Base-by-base conservation (phyloP, 441 rosid genomes). In the Daphne laureola region DNA sequence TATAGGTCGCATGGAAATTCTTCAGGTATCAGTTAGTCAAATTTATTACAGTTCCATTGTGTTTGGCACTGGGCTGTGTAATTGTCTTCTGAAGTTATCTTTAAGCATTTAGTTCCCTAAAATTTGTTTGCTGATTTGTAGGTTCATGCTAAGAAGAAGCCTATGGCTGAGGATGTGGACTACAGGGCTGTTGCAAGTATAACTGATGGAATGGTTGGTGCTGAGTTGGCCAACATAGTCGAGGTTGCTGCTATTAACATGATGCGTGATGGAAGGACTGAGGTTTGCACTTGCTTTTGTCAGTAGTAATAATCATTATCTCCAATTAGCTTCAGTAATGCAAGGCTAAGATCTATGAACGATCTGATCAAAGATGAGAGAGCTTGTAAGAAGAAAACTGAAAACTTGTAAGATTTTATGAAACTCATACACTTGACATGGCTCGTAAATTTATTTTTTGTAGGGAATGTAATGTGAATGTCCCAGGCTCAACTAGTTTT, bases 161-260 rank as follows among this genome's bases (percentile, higher is more conserved):
- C 98, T 15, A 87, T 91, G 92, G 95, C 95, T 51, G 86, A 83
- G 55, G 95, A 91, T 87, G 81, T 91, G 61, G 98, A 87, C 79
- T 85, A 83, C 60, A 63, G 75, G 87, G 96, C 96, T 62, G 92
- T 91, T 66, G 95, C 96, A 62, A 75, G 92, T 62, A 78, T 85
- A 82, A 85, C 95, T 17, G 95, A 87, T 64, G 96, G 96, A 62
- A 91, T 91, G 98, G 98, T 91, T 73, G 98, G 98, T 70, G 98
- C 98, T 9, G 98, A 91, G 81, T 82, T 91, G 61, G 96, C 98
- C 42, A 91, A 91, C 77, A 85, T 91, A 49, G 72, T 91, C 46
- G 98, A 91, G 71, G 83, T 91, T 66, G 95, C 96, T 25, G 98
- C 96, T 53, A 82, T 87, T 17, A 78, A 83, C 67, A 91, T 91